These are phyloP conservation scores for Dianthus caryophyllus DNA, from an alignment of 148 eudicot species.

Conservation along the genomic window DNA sequence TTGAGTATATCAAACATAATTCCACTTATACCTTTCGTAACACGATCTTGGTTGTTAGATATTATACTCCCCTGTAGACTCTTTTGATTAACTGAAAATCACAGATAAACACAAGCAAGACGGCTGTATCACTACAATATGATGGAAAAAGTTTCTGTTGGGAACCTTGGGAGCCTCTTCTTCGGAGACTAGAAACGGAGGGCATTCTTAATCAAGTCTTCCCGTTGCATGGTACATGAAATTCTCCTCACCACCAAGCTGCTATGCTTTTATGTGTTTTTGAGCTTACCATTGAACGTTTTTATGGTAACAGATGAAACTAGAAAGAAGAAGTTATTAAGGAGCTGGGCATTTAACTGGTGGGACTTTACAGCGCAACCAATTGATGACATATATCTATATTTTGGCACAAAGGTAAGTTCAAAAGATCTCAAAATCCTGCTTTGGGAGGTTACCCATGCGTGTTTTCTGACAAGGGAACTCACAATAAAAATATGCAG, in stretches of 20 bases:
- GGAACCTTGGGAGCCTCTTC: constrained; percentile 69
- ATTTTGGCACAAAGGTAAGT: constrained; percentile 79
- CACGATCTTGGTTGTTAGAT: not conserved
- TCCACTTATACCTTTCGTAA: not conserved
- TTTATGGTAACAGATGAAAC: constrained; percentile 59
- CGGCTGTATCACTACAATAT: constrained; percentile 34
- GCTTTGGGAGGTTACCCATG: not conserved
- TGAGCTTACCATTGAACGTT: not conserved
- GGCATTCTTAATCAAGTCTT: constrained; percentile 69
- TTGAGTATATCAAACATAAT: too few relatives aligned
- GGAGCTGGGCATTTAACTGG: constrained; percentile 85
- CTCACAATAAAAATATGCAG: constrained; percentile 34
- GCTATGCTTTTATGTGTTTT: not conserved
- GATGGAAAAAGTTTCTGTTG: constrained; percentile 46
- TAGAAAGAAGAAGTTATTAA: constrained; percentile 64
- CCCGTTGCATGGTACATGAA: constrained; percentile 76
- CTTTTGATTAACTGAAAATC: constrained; percentile 7
- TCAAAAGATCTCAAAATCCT: not conserved
- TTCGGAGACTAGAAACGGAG: constrained; percentile 46
- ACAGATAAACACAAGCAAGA: constrained; percentile 63
- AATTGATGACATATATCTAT: constrained; percentile 74
- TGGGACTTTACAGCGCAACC: constrained; percentile 75
- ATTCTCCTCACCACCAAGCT: not conserved
- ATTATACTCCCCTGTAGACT: not conserved
- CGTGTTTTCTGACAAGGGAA: constrained; percentile 2